These are phyloP conservation scores for Herpetomonas tarakana DNA, from an alignment of 208 protist genomes.

Conservation along the genomic window DNA sequence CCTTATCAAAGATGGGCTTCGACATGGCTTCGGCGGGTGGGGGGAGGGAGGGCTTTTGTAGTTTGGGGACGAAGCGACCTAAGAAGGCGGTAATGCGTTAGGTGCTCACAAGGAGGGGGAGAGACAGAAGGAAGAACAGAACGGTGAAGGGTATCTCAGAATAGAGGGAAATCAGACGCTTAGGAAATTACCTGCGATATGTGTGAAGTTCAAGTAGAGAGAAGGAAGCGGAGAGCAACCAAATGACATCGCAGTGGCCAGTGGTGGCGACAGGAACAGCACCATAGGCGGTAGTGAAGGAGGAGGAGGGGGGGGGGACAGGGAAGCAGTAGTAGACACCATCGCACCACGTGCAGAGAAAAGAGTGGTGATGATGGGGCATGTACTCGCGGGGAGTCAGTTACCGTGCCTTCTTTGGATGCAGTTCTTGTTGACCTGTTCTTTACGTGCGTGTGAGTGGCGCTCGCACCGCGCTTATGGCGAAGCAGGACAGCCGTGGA, in stretches of 20 bases:
- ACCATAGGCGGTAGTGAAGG: no score
- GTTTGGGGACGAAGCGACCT: background rate
- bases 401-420: no score
- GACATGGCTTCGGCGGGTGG: constrained; percentile 6
- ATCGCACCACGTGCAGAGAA: no score
- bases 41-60: background rate
- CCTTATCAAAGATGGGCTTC: constrained; percentile 82
- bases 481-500: background rate
- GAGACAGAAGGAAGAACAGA: background rate
- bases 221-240: background rate
- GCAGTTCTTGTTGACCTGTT: no score
- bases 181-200: background rate
- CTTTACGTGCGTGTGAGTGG: no score
- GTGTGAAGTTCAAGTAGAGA: background rate
- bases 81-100: background rate
- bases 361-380: no score
- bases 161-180: background rate
- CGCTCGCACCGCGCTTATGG: no score
- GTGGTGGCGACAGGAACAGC: background rate
- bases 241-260: background rate
- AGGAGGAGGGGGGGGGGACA: background rate
- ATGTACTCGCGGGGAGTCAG: no score
- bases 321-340: background rate
- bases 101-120: background rate
- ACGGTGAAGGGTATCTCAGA: background rate